phyloP scores from a whole-genome alignment of 2,329 filamentous ascomycete species.

The Fusarium tanahbumbuense region DNA sequence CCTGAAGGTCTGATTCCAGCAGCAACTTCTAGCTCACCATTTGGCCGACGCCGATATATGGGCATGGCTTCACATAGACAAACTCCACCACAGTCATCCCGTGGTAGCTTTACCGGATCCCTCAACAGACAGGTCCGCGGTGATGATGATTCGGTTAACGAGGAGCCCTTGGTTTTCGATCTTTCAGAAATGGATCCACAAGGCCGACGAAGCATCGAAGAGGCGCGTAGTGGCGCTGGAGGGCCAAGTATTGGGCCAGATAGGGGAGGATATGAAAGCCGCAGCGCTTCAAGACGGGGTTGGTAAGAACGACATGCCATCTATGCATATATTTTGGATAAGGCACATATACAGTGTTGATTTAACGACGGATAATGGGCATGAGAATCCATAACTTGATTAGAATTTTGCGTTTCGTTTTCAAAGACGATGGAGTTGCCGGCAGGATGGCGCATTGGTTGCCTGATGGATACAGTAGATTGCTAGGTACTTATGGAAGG shows the following conservation, averaged over 20 bases:
- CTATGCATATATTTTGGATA: constrained; percentile 18
- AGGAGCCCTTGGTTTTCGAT: constrained; percentile 78
- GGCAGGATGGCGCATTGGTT: constrained; percentile 32
- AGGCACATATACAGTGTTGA: constrained; percentile 15
- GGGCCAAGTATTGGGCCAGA: constrained; percentile 49
- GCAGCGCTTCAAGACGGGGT: constrained; percentile 52
- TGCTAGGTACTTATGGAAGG: constrained; percentile 15
- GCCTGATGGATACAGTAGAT: constrained; percentile 17
- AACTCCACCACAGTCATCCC: constrained; percentile 58
- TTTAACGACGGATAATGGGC: constrained; percentile 2
- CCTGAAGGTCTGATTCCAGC: constrained; percentile 58
- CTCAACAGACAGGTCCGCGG: constrained; percentile 53
- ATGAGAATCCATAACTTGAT: constrained; percentile 6
- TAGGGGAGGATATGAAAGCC: constrained; percentile 55
- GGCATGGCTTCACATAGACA: constrained; percentile 57
- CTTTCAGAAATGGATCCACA: constrained; percentile 76
- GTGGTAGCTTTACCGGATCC: constrained; percentile 60
- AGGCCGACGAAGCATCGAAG: constrained; percentile 69
- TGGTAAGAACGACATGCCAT: constrained; percentile 47
- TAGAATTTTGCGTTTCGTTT: constrained; percentile 26
- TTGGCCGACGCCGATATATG: constrained; percentile 59
- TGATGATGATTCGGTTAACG: constrained; percentile 67
- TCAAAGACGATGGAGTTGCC: constrained; percentile 30
- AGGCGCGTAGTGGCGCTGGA: constrained; percentile 56
- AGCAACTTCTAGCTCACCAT: constrained; percentile 58